A percentile compares a stretch with the other conserved stretches of the same genome.
phyloP scores from a whole-genome alignment of 2,329 filamentous ascomycete genomes.

The Hypoxylon sp. region DNA sequence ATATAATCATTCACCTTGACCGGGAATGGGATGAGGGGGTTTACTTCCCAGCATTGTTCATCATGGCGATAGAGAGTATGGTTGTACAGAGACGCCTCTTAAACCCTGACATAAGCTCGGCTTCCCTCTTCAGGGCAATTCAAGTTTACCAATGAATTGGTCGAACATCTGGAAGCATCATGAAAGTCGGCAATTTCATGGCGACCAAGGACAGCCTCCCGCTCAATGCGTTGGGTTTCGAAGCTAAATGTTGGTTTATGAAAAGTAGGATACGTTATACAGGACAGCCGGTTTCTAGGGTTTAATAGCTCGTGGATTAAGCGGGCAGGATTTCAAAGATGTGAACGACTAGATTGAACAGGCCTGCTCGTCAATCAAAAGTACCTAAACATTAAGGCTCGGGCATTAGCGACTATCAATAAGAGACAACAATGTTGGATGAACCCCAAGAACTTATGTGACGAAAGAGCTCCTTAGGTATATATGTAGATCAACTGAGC shows the following conservation, averaged over 20 bases:
- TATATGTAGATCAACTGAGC: not conserved
- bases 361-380: not conserved
- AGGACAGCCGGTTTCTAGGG: not conserved
- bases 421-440: not conserved
- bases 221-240: not conserved
- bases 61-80: constrained; percentile 2
- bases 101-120: not conserved
- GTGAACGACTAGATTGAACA: not conserved
- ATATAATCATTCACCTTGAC: constrained; percentile 22
- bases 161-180: not conserved
- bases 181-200: not conserved
- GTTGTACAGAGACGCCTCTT: not conserved
- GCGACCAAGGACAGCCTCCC: not conserved
- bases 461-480: not conserved
- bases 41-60: not conserved
- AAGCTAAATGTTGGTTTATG: not conserved
- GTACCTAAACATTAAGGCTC: not conserved
- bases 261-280: not conserved
- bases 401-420: not conserved
- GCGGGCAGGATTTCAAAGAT: not conserved
- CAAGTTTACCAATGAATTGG: constrained; percentile 6
- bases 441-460: not conserved
- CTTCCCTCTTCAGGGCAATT: constrained; percentile 1
- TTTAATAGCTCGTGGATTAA: not conserved
- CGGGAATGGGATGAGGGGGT: constrained; percentile 10